phyloP scores from a whole-genome alignment of 1,139 yeast species.

The Hemisphaericaspora lyxosophila region DNA sequence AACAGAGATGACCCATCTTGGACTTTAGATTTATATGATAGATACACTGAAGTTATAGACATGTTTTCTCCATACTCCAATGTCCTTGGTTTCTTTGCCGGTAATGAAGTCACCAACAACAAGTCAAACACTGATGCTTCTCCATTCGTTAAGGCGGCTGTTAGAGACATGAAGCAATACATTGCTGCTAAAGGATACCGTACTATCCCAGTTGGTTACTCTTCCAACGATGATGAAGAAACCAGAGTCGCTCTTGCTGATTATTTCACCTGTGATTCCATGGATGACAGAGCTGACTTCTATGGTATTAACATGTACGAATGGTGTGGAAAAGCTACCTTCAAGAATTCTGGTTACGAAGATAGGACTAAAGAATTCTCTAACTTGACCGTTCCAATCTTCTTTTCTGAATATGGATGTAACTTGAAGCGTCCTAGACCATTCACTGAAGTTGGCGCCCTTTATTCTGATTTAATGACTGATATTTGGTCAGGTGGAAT shows the following conservation, averaged over 20 bases:
- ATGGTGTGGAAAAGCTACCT: slow-evolving; percentile 81
- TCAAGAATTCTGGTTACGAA: slow-evolving; percentile 69
- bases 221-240: slow-evolving; percentile 81
- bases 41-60: slow-evolving; percentile 81
- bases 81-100: slow-evolving; percentile 86
- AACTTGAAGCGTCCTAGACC: slow-evolving; percentile 63
- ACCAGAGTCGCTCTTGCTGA: slow-evolving; percentile 76
- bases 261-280: slow-evolving; percentile 74
- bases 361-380: slow-evolving; percentile 57
- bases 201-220: slow-evolving; percentile 85
- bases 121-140: slow-evolving; percentile 56
- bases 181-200: slow-evolving; percentile 65
- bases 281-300: slow-evolving; percentile 75
- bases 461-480: slow-evolving; percentile 41
- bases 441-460: slow-evolving; percentile 62
- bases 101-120: slow-evolving; percentile 77
- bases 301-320: slow-evolving; percentile 90
- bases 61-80: slow-evolving; percentile 81
- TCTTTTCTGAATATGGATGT: slow-evolving; percentile 87
- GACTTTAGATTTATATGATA: slow-evolving; percentile 62
- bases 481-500: slow-evolving; percentile 90
- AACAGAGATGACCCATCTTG: slow-evolving; percentile 78
- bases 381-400: slow-evolving; percentile 72
- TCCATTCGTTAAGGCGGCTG: slow-evolving; percentile 88
- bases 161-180: slow-evolving; percentile 86